phyloP scores from a whole-genome alignment of 163 green algal species.

The Smithsoniella earleae region DNA sequence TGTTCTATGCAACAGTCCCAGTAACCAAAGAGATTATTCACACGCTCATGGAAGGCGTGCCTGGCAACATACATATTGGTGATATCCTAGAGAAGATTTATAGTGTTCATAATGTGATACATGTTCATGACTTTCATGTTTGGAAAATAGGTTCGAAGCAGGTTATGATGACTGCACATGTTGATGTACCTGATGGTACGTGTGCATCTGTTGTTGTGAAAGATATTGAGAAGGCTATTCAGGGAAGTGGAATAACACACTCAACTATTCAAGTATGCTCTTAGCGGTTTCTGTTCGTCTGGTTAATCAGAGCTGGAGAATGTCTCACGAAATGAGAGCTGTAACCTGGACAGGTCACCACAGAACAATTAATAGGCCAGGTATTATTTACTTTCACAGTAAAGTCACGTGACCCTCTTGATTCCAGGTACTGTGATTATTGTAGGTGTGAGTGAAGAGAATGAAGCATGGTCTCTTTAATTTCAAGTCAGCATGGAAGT shows the following conservation, averaged over 20 bases:
- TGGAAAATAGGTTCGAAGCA: constrained; percentile 78
- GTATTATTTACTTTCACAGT: too few relatives aligned
- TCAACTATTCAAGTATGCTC: constrained; percentile 17
- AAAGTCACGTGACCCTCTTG: too few relatives aligned
- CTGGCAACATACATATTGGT: constrained; percentile 51
- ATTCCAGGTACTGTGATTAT: too few relatives aligned
- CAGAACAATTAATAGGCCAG: too few relatives aligned
- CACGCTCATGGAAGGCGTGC: constrained; percentile 88
- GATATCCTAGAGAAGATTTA: constrained; percentile 39
- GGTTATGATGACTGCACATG: constrained; percentile 72
- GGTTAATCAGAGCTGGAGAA: too few relatives aligned
- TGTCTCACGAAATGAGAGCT: too few relatives aligned
- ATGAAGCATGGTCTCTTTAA: too few relatives aligned
- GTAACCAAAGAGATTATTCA: constrained; percentile 79
- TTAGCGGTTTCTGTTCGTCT: too few relatives aligned
- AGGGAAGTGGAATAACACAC: background rate
- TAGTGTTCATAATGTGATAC: constrained; percentile 48
- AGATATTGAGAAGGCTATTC: background rate
- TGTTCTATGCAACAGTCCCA: constrained; percentile 71
- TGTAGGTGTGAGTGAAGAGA: too few relatives aligned
- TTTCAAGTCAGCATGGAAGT: too few relatives aligned
- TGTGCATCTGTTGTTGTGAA: background rate
- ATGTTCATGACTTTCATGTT: constrained; percentile 86
- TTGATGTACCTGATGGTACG: constrained; percentile 35
- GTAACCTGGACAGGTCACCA: too few relatives aligned